These are phyloP conservation scores for Atkinsonella hypoxylon DNA, from an alignment of 2,329 filamentous ascomycete species.

Conservation along the genomic window DNA sequence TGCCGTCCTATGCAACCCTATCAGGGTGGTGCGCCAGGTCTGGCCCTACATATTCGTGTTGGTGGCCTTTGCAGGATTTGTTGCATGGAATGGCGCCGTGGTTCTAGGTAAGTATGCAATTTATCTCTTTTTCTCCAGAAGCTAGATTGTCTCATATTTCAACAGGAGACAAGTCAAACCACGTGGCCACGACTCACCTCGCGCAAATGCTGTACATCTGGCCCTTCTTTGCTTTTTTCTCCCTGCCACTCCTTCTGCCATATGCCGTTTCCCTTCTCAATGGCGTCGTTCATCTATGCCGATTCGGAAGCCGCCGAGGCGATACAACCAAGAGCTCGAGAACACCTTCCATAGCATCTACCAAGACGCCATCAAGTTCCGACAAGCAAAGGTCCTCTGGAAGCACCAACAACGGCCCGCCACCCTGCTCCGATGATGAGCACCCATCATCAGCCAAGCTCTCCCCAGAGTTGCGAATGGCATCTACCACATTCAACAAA, in stretches of 20 bases:
- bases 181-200: slow-evolving; percentile 77
- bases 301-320: background rate
- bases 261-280: slow-evolving; percentile 26
- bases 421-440: background rate
- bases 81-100: slow-evolving; percentile 80
- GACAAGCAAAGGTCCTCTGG: background rate
- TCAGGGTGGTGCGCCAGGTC: slow-evolving; percentile 32
- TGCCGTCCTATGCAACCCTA: slow-evolving; percentile 39
- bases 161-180: slow-evolving; percentile 83
- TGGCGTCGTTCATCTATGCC: background rate
- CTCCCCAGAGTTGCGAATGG: slow-evolving; percentile 4
- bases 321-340: background rate
- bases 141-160: background rate
- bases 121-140: background rate
- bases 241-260: slow-evolving; percentile 60
- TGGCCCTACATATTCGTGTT: slow-evolving; percentile 55
- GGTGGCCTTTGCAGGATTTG: slow-evolving; percentile 57
- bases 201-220: slow-evolving; percentile 94
- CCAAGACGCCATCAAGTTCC: background rate
- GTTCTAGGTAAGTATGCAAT: slow-evolving; percentile 60
- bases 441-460: slow-evolving; percentile 4
- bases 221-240: slow-evolving; percentile 85
- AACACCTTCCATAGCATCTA: background rate
- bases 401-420: background rate
- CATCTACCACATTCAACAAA: slow-evolving; percentile 15